A percentile compares a stretch with the other conserved stretches of the same genome.
Evolutionary conservation across 768 basidiomycete genomes (phyloP).

Genomic region (Hydnum rufescens): DNA sequence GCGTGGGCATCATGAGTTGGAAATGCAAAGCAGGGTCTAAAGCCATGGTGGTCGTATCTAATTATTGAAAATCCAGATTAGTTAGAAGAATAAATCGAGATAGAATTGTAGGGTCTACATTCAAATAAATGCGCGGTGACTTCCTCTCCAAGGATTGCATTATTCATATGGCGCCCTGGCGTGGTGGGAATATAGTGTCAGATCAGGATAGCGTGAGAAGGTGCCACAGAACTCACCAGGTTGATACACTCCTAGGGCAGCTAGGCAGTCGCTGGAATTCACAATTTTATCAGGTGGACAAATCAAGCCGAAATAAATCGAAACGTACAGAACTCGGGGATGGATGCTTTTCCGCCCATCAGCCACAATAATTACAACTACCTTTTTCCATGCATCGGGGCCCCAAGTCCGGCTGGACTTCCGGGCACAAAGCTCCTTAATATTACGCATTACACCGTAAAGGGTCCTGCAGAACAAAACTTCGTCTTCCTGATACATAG

Average conservation of each 20-base stretch:
- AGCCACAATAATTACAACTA: slow-evolving; percentile 14
- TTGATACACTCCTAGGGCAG: slow-evolving; percentile 4
- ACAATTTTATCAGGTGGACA: not conserved
- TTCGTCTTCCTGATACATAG: slow-evolving; percentile 9
- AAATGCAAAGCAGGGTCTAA: slow-evolving; percentile 48
- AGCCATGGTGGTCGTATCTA: slow-evolving; percentile 1
- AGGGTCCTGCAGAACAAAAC: slow-evolving; percentile 10
- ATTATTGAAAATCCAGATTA: no score
- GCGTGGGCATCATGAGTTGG: slow-evolving; percentile 63
- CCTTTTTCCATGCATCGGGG: slow-evolving; percentile 6
- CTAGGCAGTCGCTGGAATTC: slow-evolving; percentile 4
- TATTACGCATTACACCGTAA: slow-evolving; percentile 17
- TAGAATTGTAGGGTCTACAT: slow-evolving; percentile 1
- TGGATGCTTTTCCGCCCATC: slow-evolving; percentile 15
- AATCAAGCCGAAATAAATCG: not conserved
- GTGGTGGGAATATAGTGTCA: not conserved
- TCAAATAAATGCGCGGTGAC: slow-evolving; percentile 10
- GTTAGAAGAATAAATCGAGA: not conserved
- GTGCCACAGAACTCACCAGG: not conserved
- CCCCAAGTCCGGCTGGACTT: slow-evolving; percentile 12
- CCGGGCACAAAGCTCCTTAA: slow-evolving; percentile 15
- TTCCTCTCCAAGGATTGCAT: slow-evolving; percentile 3
- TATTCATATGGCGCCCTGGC: slow-evolving; percentile 7
- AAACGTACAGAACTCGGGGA: slow-evolving; percentile 7
- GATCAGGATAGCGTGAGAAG: not conserved